Conservation (phyloP, 371 early-diverging fungal genomes). For the Mortierella sp. region DNA sequence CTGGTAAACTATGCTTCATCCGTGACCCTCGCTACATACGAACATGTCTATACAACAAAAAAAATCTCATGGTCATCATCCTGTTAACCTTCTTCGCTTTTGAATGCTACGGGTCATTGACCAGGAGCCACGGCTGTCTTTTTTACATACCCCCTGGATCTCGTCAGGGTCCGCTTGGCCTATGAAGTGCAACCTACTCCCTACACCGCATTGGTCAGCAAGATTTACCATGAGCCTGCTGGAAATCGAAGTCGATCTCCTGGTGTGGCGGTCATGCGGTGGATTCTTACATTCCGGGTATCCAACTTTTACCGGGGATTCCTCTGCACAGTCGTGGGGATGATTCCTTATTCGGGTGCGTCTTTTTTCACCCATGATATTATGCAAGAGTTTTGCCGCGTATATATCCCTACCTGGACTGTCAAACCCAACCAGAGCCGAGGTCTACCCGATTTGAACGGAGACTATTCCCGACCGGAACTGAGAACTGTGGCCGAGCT, state of each 20-base stretch:
- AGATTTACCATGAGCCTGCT: constrained; percentile 69
- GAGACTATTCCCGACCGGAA: constrained; percentile 42
- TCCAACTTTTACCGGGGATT: constrained; percentile 95
- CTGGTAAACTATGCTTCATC: no score
- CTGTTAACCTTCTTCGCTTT: background rate
- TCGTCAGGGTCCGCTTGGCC: constrained; percentile 94
- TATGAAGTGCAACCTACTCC: constrained; percentile 69
- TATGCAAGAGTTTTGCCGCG: constrained; percentile 68
- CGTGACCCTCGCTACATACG: no score
- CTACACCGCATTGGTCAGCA: constrained; percentile 55
- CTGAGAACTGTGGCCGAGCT: constrained; percentile 71
- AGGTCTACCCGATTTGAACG: constrained; percentile 34
- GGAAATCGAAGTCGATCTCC: constrained; percentile 31
- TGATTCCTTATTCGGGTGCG: constrained; percentile 97
- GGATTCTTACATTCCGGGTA: constrained; percentile 34
- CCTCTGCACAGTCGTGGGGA: constrained; percentile 89
- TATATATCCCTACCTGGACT: constrained; percentile 53
- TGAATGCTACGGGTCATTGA: background rate
- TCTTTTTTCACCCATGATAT: constrained; percentile 84
- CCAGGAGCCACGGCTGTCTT: constrained; percentile 90
- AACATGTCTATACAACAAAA: no score
- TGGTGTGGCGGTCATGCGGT: constrained; percentile 11
- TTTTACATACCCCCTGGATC: constrained; percentile 94
- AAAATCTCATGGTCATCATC: background rate
- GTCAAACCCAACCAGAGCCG: constrained; percentile 42